Evolutionary conservation across 805 yeast genomes (phyloP), one percentile per base, ranked within the genome.

Genomic region (Teunomyces barrocoloradensis): DNA sequence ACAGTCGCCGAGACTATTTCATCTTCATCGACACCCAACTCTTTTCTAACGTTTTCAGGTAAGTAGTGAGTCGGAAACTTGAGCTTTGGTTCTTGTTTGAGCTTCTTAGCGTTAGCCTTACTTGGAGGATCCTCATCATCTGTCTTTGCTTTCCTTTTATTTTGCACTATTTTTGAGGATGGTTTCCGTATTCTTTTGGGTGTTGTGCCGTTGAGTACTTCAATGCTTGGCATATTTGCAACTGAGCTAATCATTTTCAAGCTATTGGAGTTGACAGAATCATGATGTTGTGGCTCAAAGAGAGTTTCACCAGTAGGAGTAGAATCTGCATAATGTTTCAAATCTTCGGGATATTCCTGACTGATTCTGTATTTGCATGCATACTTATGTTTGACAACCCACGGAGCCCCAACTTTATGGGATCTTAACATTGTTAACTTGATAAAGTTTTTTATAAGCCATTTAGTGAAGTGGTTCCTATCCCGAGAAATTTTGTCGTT

Each of bases 361-460:
- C 85, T 78, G 15, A 89, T 86, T 53, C 87, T 69, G 62, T 84
- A 89, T 56, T 77, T 77, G 47, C 73, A 74, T 0, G 94, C 94
- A 63, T 80, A 89, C 54, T 84, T 83, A 21, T 80, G 82, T 60
- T 85, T 87, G 12, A 94, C 94, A 17, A 92, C 82, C 98, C 98
- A 94, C 2, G 98, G 98, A 2, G 97, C 92, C 3, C 98, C 97
- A 37, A 84, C 74, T 74, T 87, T 88, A 46, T 85, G 78, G 1
- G 91, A 87, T 47, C 96, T 80, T 6, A 86, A 75, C 61, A 89
- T 77, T 39, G 89, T 78, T 62, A 87, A 77, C 66, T 91, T 87
- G 61, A 91, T 77, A 62, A 94, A 84, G n/a, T 96, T 85, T 63
- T 91, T 87, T 32, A 94, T 86, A 45, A 87, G 78, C 81, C 91